These are phyloP conservation scores for Gastrolobium villosum DNA, from an alignment of 306 rosid species.

Conservation along the genomic window DNA sequence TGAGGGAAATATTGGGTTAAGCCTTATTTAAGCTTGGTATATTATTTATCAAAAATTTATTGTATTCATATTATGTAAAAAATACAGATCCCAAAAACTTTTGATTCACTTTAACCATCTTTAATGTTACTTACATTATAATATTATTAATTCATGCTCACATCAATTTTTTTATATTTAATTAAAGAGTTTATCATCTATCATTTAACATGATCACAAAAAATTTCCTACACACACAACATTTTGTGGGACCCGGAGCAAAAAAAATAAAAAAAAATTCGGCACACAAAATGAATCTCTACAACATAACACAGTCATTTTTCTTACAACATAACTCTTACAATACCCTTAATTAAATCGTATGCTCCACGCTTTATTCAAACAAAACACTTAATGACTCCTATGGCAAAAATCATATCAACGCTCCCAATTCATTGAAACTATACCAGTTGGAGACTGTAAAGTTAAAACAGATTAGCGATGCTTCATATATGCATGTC, in stretches of 20 bases:
- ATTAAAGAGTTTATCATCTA: too few species aligned
- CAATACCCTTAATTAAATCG: not conserved
- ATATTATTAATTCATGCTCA: not conserved
- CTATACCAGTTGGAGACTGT: not conserved
- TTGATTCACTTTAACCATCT: not conserved
- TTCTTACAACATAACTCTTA: too few species aligned
- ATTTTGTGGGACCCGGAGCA: too few species aligned
- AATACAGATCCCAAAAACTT: too few species aligned
- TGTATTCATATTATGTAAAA: too few species aligned
- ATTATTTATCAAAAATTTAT: not conserved
- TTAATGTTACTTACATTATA: not conserved
- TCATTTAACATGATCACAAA: too few species aligned
- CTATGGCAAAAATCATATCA: not conserved
- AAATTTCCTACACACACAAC: too few species aligned
- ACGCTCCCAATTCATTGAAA: not conserved
- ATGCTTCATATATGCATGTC: not conserved
- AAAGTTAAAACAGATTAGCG: conserved; percentile 24
- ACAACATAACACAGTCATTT: too few species aligned
- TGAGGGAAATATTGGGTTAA: not conserved
- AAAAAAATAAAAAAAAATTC: too few species aligned
- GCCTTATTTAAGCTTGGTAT: not conserved
- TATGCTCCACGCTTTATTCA: not conserved
- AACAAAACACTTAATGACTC: not conserved
- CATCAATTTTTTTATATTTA: not conserved
- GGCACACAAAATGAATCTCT: too few species aligned